Evolutionary conservation across 2,329 filamentous ascomycete species (phyloP), one percentile per base, ranked within the genome.

Genomic region (Sarocladiaceae sp.): DNA sequence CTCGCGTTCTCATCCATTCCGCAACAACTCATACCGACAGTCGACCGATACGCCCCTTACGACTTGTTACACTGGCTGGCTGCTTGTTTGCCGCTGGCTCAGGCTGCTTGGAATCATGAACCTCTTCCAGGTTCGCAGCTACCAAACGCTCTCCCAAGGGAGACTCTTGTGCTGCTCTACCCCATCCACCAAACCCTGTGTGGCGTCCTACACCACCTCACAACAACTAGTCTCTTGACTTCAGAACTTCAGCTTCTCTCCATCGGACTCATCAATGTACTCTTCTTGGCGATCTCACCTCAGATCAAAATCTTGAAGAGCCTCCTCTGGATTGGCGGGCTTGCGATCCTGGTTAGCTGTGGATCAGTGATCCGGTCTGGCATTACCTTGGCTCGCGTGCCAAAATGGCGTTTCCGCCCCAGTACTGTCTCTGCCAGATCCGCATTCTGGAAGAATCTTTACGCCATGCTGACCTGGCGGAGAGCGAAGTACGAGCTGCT

Each of bases 181-280:
- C 88, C 91, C 13, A 69, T 97, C 34, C 90, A 96, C 56, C 84
- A 87, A 62, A 81, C 81, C 23, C 68, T 95, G 19, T 80, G 87
- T 57, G 71, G 76, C 23, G 79, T 86, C 23, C 62, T 97, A 45
- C 80, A 87, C 55, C 82, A 86, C 58, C 74, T 97, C 50, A 91
- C 90, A 2, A 91, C 88, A 0, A 95, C 89, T 1, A 96, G 90
- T 62, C 74, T 97, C 33, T 72, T 97, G 43, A 78, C 85, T 2
- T 82, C 93, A 4, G 93, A 98, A 62, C 73, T 96, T 33, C 88
- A 96, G 55, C 72, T 98, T 9, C 75, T 97, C 13, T 91, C 91
- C 1, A 78, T 85, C 31, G 81, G 82, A 2, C 72, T 98, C 12
- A 83, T 96, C 55, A 88, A 95, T 56, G 67, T 96, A 12, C 68